phyloP scores from a whole-genome alignment of 768 basidiomycete genomes.

The Kwoniella pini region DNA sequence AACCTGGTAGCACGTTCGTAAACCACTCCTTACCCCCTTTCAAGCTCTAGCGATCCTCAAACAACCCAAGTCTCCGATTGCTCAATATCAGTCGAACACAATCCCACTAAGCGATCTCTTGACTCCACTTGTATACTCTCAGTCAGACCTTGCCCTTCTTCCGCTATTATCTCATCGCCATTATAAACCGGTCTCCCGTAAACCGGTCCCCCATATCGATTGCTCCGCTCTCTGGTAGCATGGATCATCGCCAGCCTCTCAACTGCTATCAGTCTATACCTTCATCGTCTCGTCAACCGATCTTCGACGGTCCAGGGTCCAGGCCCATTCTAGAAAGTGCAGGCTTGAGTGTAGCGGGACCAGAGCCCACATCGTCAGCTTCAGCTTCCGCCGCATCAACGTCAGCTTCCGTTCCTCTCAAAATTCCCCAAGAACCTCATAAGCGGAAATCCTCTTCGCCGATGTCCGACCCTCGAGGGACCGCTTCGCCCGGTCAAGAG shows the following conservation, averaged over 20 bases:
- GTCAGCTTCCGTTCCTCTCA: neutral
- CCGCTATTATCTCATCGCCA: no score
- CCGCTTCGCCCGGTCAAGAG: conserved; percentile 20
- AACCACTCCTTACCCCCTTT: no score
- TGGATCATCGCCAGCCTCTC: conserved; percentile 2
- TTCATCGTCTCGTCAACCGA: conserved; percentile 7
- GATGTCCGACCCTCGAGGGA: conserved; percentile 14
- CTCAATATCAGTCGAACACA: no score
- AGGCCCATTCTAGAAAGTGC: conserved; percentile 15
- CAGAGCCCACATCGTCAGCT: conserved; percentile 10
- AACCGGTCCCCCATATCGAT: no score
- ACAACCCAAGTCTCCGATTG: no score
- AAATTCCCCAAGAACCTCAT: neutral
- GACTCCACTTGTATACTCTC: neutral
- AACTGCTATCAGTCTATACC: neutral
- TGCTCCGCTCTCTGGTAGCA: neutral
- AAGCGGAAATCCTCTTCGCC: conserved; percentile 8
- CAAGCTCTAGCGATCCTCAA: no score
- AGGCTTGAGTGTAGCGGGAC: neutral
- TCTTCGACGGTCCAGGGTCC: conserved; percentile 29
- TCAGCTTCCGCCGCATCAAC: neutral
- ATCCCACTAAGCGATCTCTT: neutral
- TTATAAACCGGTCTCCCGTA: no score
- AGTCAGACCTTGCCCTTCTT: no score
- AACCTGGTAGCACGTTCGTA: neutral